Evolutionary conservation across 305 asterid species (phyloP), one percentile per base, ranked within the genome.

Genomic region (Rubia tinctorum): DNA sequence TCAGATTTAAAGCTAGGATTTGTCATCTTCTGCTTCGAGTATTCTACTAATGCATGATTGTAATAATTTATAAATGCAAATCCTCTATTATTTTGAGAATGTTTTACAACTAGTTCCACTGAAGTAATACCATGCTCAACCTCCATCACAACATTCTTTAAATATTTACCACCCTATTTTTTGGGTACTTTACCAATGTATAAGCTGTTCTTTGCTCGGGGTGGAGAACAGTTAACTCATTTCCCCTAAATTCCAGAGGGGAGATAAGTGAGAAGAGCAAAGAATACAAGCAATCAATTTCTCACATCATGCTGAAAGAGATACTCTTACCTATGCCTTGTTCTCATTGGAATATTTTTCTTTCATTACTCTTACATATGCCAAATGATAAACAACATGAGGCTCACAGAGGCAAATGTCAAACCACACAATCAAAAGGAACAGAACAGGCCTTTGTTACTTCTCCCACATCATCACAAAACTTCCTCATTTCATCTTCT

Each of bases 41-140:
- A 93, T 73, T 93, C 97, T 5, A 97, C 98, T 84, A 97, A 93
- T 70, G 96, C 97, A 84, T 91, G 88, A n/a, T n/a, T n/a, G n/a
- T n/a, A n/a, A 44, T n/a, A n/a, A n/a, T n/a, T n/a, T n/a, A n/a
- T n/a, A n/a, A n/a, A n/a, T n/a, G n/a, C n/a, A n/a, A 86, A 93
- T 68, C 97, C 98, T 88, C 75, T 96, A 91, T 90, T 47, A 12
- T 47, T 15, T 47, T 47, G 53, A 47, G 53, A 47, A 47, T 51
- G 96, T 87, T 89, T 9, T 96, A 91, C 91, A 76, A 93, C 82
- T 76, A 93, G 88, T 74, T 89, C 95, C 61, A 93, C 85, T 62
- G 81, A 79, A 30, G 84, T 76, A 55, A 89, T 91, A 51, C 98
- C 98, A 75, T 97, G 97, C 62, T 97, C 98, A 47, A 88, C 87